Evolutionary conservation across 192 early-diverging fungal genomes (phyloP).

Genomic region (Entrophospora sp.): DNA sequence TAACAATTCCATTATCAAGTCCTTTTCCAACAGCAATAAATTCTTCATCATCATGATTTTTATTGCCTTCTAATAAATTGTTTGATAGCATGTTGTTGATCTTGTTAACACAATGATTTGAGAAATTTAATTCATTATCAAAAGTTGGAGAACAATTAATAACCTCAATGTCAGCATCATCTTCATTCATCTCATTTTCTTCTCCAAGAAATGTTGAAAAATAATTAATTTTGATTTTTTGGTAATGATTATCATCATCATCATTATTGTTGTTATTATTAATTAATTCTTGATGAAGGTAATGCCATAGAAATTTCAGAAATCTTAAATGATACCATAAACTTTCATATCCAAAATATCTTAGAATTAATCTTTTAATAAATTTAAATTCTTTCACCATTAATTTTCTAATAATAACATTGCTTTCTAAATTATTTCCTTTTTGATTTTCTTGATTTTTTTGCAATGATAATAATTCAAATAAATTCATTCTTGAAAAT

Average conservation of each 20-base stretch:
- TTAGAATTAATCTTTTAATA: slow-evolving; percentile 21
- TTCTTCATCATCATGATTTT: background rate
- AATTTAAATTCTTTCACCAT: slow-evolving; percentile 24
- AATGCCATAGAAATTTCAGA: slow-evolving; percentile 25
- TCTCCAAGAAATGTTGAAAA: too few species aligned
- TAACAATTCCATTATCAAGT: background rate
- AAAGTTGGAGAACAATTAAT: background rate
- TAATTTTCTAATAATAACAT: slow-evolving; percentile 25
- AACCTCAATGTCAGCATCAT: background rate
- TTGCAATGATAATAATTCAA: background rate
- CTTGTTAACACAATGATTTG: background rate
- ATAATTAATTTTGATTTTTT: too few species aligned
- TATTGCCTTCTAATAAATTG: background rate
- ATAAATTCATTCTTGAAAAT: slow-evolving; percentile 18
- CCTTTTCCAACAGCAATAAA: background rate
- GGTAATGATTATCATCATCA: too few species aligned
- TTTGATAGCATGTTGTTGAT: too few species aligned
- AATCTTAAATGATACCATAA: slow-evolving; percentile 46
- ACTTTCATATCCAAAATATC: slow-evolving; percentile 43
- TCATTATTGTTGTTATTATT: background rate
- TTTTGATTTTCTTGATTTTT: background rate
- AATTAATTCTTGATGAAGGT: slow-evolving; percentile 17
- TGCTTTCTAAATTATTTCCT: background rate
- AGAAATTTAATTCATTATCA: background rate
- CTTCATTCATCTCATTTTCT: background rate